Conservation (phyloP, 306 rosid species). For the Datisca glomerata region DNA sequence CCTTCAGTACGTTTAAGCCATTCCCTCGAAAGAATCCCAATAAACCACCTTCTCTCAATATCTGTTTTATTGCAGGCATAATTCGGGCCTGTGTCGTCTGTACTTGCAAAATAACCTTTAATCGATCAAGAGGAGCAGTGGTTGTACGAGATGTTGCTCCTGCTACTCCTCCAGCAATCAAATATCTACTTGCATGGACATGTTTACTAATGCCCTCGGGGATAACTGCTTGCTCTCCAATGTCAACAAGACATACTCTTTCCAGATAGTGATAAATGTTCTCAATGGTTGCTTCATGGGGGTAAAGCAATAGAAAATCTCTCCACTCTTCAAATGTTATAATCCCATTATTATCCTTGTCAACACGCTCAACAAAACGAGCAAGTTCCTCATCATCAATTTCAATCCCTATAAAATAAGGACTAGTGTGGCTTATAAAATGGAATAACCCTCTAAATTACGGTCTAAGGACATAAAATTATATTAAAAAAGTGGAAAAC, state of each 20-base stretch:
- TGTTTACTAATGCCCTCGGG: slow-evolving; percentile 84
- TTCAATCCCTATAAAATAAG: slow-evolving; percentile 67
- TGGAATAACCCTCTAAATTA: slow-evolving; percentile 18
- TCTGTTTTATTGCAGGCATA: slow-evolving; percentile 56
- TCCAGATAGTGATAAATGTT: slow-evolving; percentile 94
- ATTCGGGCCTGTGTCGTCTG: slow-evolving; percentile 49
- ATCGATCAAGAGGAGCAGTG: slow-evolving; percentile 91
- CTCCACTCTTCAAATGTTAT: slow-evolving; percentile 98
- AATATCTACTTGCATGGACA: slow-evolving; percentile 68
- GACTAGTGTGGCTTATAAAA: slow-evolving; percentile 51
- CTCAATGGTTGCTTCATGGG: slow-evolving; percentile 93
- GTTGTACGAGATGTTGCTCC: slow-evolving; percentile 93
- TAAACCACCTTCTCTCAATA: slow-evolving; percentile 65
- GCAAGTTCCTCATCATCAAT: slow-evolving; percentile 94
- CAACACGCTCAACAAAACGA: slow-evolving; percentile 90
- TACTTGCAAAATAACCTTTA: slow-evolving; percentile 83
- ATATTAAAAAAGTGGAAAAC: too few relatives aligned
- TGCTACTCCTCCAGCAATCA: slow-evolving; percentile 92
- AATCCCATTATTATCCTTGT: slow-evolving; percentile 87
- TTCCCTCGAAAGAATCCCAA: slow-evolving; percentile 89
- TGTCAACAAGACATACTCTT: slow-evolving; percentile 86
- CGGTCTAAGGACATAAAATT: neutral
- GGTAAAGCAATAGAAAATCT: slow-evolving; percentile 88
- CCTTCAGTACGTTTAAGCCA: slow-evolving; percentile 85
- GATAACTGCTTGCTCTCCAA: slow-evolving; percentile 83